Base-by-base conservation (phyloP, 805 yeast species). In the Diddensiella santjacobensis region DNA sequence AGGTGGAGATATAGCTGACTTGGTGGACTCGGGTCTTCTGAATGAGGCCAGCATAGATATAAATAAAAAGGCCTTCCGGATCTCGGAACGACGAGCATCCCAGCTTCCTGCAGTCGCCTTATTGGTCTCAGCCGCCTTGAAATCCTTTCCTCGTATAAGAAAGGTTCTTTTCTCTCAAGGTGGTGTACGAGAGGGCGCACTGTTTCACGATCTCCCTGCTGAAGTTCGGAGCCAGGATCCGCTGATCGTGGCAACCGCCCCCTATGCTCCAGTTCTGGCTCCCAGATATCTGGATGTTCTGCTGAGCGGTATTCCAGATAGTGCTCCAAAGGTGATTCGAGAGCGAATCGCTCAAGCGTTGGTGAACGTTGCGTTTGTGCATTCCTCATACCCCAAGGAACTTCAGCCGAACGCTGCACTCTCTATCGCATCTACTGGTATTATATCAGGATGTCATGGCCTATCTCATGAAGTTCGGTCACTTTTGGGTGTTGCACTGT, bases 391-490 rank as follows among this genome's bases (percentile, higher is more conserved):
- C 60, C 86, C 88, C 24, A 81, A 83, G 59, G 91, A 84, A 59
- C 65, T 83, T 44, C 91, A 83, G 64, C 82, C 90, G 4, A 77
- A 83, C 3, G 84, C 87, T 1, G 86, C 89, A 0, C 68, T 84
- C 36, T 83, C 79, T 52, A 79, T 84, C 20, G 89, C 87, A 4
- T 78, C 84, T 0, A 77, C 87, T 0, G 93, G 93, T 18, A 77
- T 83, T 17, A 77, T 84, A 45, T 82, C 90, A 0, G 88, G 89
- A 0, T 75, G 84, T 3, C 87, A 83, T 62, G 93, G 91, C 4
- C 64, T 84, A 40, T 78, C 87, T 1, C 91, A 85, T 61, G 74
- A 81, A 54, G 80, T 80, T 2, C 69, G 90, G 47, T 88, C 87
- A 0, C 65, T 85, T 42, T 74, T 84, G 10, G 91, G 91, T 0